Base-by-base conservation (phyloP, 305 asterid genomes). In the Fraxinus dipetala region DNA sequence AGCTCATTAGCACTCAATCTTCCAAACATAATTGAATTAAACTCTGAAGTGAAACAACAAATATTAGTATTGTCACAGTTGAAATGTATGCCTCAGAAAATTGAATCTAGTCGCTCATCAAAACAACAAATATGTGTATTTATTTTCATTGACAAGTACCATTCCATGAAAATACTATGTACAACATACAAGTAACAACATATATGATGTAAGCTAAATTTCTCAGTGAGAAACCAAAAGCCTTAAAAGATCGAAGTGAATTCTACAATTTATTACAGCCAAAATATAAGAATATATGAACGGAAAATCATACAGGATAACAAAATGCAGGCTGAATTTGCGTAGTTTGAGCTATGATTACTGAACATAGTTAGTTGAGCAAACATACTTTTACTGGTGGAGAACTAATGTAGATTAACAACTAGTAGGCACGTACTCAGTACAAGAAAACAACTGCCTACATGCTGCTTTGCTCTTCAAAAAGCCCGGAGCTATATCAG, bases 1-100 rank as follows among this genome's bases (percentile, higher is more conserved):
- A 20, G 34, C 73, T 26, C 73, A 65, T 65, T 63, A 10, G 7
- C 34, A 26, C 35, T 65, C 73, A 4, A 65, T 28, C 6, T 28
- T 65, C 73, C 73, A 65, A 65, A 65, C 35, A 65, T 65, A 65
- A 28, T 26, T 28, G 73, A 65, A 65, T 65, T 65, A 65, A 65
- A 65, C 30, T 28, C 31, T 63, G 1, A 63, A 65, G 6, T 9
- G 28, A 22, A 65, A 11, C 73, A 65, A 24, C 34, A 65, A 65
- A 65, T 26, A 1, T 8, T 65, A 65, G 26, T 11, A 65, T 28
- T 24, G 16, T 65, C 73, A 3, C 73, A 65, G 34, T 65, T 65
- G 73, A 28, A 65, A 24, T 65, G 32, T 24, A 65, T 26, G 73
- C 36, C 32, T 26, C 20, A 26, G 67, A 56, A 56, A 18, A 18